Base-by-base conservation (phyloP, 2,329 filamentous ascomycete species). In the Ceratocystiopsis sp. region DNA sequence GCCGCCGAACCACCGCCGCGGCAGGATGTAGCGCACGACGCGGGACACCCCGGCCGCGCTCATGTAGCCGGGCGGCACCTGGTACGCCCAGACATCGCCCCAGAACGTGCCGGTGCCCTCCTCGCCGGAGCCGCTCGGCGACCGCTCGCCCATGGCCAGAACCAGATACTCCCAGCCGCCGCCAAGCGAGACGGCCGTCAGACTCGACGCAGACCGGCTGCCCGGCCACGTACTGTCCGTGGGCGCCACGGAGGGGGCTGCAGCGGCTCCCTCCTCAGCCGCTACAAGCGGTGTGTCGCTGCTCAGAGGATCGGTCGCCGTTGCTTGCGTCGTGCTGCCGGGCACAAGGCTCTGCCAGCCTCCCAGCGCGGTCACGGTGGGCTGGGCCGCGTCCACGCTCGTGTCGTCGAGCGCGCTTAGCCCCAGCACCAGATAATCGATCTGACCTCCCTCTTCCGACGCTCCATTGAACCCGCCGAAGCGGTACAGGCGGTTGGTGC, bases 401-500 rank as follows among this genome's bases (percentile, higher is more conserved):
- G 48, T 60, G 52, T 74, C 71, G 48, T 71, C 63, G 51, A 73
- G 72, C 25, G 62, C 63, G 51, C 73, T 70, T n/a, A 77, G 59
- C 16, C 61, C 66, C 11, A 80, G 64, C 43, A 71, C 66, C 16
- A 80, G 55, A 45, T 80, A 69, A 54, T 93, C 84, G 13, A 93
- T 54, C 46, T 69, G 67, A 0, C 81, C 84, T 15, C 84, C 84
- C 40, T 83, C 65, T 53, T 87, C 80, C 0, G 55, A 62, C 38
- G 68, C 63, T 0, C 81, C 84, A 56, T 89, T 81, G 52, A 79
- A 89, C 0, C 85, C 85, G 48, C 84, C 83, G 63, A 85, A 87
- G 25, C 84, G 71, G 60, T 80, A 93, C 8, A 93, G 58, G 19
- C 75, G 71, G 19, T 73, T 73, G 43, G 25, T 29, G 25, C 25